These are phyloP conservation scores for Chaetomiaceae sp. DNA, from an alignment of 2,329 filamentous ascomycete species.

Conservation along the genomic window DNA sequence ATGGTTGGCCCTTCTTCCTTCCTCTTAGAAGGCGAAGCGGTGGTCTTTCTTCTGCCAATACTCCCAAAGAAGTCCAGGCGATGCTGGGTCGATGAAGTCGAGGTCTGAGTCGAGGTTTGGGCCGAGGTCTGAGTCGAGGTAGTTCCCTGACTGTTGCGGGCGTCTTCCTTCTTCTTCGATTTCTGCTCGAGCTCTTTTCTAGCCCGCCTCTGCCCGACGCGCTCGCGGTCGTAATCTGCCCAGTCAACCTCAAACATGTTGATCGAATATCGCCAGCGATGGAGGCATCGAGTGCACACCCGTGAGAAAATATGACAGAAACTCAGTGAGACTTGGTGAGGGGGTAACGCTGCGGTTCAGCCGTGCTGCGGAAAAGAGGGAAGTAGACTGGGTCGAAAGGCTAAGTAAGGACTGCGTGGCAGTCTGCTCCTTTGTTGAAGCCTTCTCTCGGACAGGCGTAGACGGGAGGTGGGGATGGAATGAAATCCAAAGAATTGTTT, in stretches of 20 bases:
- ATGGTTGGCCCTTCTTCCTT: constrained; percentile 16
- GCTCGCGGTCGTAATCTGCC: constrained; percentile 52
- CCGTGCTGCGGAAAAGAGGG: too few relatives aligned
- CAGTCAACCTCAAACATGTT: constrained; percentile 57
- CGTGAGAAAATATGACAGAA: neutral
- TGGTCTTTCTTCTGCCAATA: constrained; percentile 36
- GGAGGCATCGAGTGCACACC: neutral
- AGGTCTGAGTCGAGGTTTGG: constrained; percentile 44
- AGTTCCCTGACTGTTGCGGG: constrained; percentile 32
- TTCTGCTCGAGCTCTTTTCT: constrained; percentile 43
- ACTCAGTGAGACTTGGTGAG: neutral
- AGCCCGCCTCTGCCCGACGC: constrained; percentile 48
- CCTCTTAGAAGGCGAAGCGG: constrained; percentile 13
- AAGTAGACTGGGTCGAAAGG: too few relatives aligned
- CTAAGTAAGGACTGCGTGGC: too few relatives aligned
- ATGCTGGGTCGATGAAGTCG: constrained; percentile 38
- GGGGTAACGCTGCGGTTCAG: too few relatives aligned
- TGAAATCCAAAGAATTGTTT: too few relatives aligned
- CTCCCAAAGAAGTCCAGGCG: constrained; percentile 43
- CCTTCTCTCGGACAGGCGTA: too few relatives aligned
- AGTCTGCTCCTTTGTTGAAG: too few relatives aligned
- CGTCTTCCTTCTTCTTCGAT: constrained; percentile 29
- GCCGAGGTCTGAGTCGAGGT: constrained; percentile 37
- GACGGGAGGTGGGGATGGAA: too few relatives aligned
- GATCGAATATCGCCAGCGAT: neutral